Evolutionary conservation across 306 rosid species (phyloP), one percentile per base, ranked within the genome.

Genomic region (Casuarina glauca): DNA sequence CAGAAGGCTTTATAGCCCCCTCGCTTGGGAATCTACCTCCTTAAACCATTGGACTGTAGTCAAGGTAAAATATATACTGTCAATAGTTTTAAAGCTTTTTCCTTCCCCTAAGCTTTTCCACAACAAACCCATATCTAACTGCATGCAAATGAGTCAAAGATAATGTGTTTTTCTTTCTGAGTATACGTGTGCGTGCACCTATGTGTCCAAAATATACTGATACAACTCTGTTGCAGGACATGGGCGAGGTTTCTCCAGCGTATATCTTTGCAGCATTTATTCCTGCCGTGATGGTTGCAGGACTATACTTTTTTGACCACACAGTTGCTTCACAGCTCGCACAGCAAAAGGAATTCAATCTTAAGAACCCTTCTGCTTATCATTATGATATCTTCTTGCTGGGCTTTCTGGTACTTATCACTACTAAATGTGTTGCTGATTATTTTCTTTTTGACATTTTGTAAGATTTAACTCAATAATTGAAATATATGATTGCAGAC

Each of bases 311-410:
- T 86, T 94, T 94, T 48, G 97, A 94, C 74, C 98, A 92, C 13
- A 83, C 87, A 39, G 98, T 94, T n/a, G 98, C 98, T 70, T 88
- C 97, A 8, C 98, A 94, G 64, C 0, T 94, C 87, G 93, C 96
- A 38, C 98, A 94, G 48, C 97, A 89, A 80, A 89, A 92, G 84
- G 98, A 94, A 81, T 94, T 94, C 86, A 94, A 94, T 83, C 90
- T 92, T 10, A 88, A 82, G 86, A 94, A 90, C 38, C 97, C 95
- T 82, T 82, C 98, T 69, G 88, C 98, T 10, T 92, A 90, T 76
- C 98, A 94, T 79, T 90, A 90, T 44, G 97, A 94, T 80, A 77
- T 94, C n/a, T 62, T 92, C 77, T 64, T 94, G 77, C 86, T 92
- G 51, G 97, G 93, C 63, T 77, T 92, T 80, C 85, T 81, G 91